Conservation (phyloP, 768 basidiomycete genomes). For the Myochromella boudieri region DNA sequence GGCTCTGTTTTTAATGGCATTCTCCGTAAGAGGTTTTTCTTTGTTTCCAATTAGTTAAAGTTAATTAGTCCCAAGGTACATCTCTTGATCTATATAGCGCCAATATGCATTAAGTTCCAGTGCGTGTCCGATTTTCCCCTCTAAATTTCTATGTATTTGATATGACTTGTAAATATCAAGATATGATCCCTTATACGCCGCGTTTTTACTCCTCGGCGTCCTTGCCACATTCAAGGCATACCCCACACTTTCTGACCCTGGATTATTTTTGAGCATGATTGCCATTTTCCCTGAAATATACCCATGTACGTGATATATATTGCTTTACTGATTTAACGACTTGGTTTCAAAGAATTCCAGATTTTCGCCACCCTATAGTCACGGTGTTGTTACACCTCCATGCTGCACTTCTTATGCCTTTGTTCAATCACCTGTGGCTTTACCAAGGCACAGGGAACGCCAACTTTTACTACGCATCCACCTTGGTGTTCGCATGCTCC, state of each 20-base stretch:
- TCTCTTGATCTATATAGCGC: slow-evolving; percentile 76
- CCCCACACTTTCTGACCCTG: slow-evolving; percentile 86
- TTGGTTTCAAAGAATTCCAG: slow-evolving; percentile 39
- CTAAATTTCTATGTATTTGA: neutral
- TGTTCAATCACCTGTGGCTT: slow-evolving; percentile 93
- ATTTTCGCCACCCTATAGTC: slow-evolving; percentile 83
- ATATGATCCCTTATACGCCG: slow-evolving; percentile 82
- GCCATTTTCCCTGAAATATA: slow-evolving; percentile 82
- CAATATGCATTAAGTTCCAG: slow-evolving; percentile 89
- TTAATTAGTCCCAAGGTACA: slow-evolving; percentile 57
- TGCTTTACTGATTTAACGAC: slow-evolving; percentile 1
- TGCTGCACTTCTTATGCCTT: slow-evolving; percentile 80
- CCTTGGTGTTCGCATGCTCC: slow-evolving; percentile 88
- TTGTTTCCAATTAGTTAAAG: neutral
- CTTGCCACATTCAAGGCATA: slow-evolving; percentile 89
- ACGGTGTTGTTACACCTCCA: slow-evolving; percentile 82
- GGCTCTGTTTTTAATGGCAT: slow-evolving; percentile 92
- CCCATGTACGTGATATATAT: slow-evolving; percentile 56
- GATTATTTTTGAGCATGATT: slow-evolving; percentile 81
- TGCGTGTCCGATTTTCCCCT: slow-evolving; percentile 32
- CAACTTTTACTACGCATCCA: slow-evolving; percentile 97
- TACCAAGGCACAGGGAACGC: slow-evolving; percentile 92
- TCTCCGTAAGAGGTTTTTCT: slow-evolving; percentile 60
- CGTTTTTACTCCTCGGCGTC: slow-evolving; percentile 73
- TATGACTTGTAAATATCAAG: slow-evolving; percentile 36